phyloP scores from a whole-genome alignment of 148 eudicot genomes.

The Oxyria digyna region DNA sequence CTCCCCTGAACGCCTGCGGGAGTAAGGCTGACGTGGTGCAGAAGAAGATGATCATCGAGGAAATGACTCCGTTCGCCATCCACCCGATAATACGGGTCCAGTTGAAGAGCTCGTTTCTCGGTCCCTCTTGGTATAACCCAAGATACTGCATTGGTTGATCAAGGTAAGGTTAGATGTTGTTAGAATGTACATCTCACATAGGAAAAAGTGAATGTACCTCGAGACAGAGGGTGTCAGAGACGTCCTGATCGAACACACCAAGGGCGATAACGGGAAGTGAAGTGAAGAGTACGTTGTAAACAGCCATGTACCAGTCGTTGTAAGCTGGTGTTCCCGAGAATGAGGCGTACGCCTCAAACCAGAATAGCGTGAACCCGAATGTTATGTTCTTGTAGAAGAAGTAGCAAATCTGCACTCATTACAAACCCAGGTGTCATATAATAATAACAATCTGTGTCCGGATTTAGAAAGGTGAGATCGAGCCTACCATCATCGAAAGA shows the following conservation, averaged over 20 bases:
- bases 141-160: slow-evolving; percentile 29
- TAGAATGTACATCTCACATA: too few relatives aligned
- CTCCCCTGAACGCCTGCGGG: slow-evolving; percentile 55
- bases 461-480: neutral
- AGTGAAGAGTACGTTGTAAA: slow-evolving; percentile 87
- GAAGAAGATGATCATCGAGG: slow-evolving; percentile 74
- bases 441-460: neutral
- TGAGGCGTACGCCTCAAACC: slow-evolving; percentile 83
- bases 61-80: slow-evolving; percentile 69
- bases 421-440: neutral
- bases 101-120: slow-evolving; percentile 59
- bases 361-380: slow-evolving; percentile 87
- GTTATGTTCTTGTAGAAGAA: slow-evolving; percentile 92
- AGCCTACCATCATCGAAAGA: slow-evolving; percentile 73
- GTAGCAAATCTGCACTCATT: slow-evolving; percentile 74
- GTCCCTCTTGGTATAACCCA: slow-evolving; percentile 62
- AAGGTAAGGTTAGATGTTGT: neutral
- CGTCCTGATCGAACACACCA: slow-evolving; percentile 97
- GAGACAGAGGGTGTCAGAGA: slow-evolving; percentile 72
- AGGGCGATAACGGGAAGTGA: slow-evolving; percentile 96
- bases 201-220: slow-evolving; percentile 31
- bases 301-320: slow-evolving; percentile 95
- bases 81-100: slow-evolving; percentile 85
- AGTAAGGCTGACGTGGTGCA: slow-evolving; percentile 22
- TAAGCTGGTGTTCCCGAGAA: slow-evolving; percentile 94